These are phyloP conservation scores for Talaromyces sp. DNA, from an alignment of 2,329 filamentous ascomycete species.

Conservation along the genomic window DNA sequence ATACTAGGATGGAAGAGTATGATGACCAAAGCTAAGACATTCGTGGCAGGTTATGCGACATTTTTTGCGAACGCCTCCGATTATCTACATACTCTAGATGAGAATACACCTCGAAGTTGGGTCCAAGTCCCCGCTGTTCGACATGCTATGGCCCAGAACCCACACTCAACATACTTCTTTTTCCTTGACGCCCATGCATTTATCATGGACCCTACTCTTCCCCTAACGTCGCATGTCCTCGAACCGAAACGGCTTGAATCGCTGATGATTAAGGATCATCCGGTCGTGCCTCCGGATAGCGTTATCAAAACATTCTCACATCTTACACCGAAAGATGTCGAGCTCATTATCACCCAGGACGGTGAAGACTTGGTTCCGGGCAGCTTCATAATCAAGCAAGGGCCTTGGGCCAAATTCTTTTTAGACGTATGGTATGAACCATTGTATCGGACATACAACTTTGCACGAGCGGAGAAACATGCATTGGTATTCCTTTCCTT, in stretches of 20 bases:
- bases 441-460: slow-evolving; percentile 88
- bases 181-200: slow-evolving; percentile 77
- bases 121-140: slow-evolving; percentile 77
- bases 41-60: slow-evolving; percentile 66
- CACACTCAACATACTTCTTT: slow-evolving; percentile 77
- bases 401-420: slow-evolving; percentile 89
- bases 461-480: slow-evolving; percentile 89
- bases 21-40: slow-evolving; percentile 3
- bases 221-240: slow-evolving; percentile 68
- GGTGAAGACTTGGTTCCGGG: slow-evolving; percentile 68
- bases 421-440: slow-evolving; percentile 96
- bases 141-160: slow-evolving; percentile 77
- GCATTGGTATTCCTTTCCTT: slow-evolving; percentile 61
- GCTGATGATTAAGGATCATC: slow-evolving; percentile 76
- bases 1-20: not conserved
- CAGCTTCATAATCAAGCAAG: slow-evolving; percentile 74
- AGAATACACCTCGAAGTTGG: slow-evolving; percentile 40
- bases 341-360: slow-evolving; percentile 81
- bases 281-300: slow-evolving; percentile 90
- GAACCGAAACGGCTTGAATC: slow-evolving; percentile 61
- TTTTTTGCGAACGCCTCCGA: slow-evolving; percentile 74
- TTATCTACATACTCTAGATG: slow-evolving; percentile 52
- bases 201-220: slow-evolving; percentile 75
- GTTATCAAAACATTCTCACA: slow-evolving; percentile 92
- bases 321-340: slow-evolving; percentile 69